Evolutionary conservation across 305 asterid genomes (phyloP), one percentile per base, ranked within the genome.

Genomic region (Coffea humblotiana): DNA sequence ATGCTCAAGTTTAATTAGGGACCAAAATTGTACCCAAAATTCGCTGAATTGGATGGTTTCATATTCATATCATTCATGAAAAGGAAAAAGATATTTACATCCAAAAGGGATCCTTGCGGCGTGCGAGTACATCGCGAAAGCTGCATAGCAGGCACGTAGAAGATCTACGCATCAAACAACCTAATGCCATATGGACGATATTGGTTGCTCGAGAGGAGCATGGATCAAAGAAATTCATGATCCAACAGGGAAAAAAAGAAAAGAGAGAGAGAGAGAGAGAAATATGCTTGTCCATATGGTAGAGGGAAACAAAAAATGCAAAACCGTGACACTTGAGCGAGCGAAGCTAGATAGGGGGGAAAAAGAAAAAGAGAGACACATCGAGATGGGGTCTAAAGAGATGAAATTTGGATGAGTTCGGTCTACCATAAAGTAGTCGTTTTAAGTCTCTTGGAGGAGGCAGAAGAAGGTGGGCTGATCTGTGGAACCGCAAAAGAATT

Each of bases 401-500:
- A 48, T 43, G 37, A 49, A 23, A 66, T 75, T 48, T 69, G 40
- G 69, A 25, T 51, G 79, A 43, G 43, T 40, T 40, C 43, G 6
- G 32, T 72, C 84, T 84, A 78, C 81, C 82, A 81, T 15, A 75
- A 71, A 71, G 78, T 64, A 25, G 40, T 75, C 58, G 43, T 75
- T 72, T 75, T 78, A 27, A 63, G 52, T 74, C 87, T 84, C 79
- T 84, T 84, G 56, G 75, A 43, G 43, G 71, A 69, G 61, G 67
- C 58, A 73, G 54, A 16, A 3, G 77, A 37, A 74, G 78, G 43
- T 83, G 91, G 92, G 72, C 74, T 83, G 63, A 89, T 92, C 83
- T 89, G 94, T 79, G 97, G 97, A 80, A 94, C 95, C 9, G 93
- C 88, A 81, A 87, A 91, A 58, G 85, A 89, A 78, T 91, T 89